These are phyloP conservation scores for Aspergillus sp. DNA, from an alignment of 2,329 filamentous ascomycete genomes.

Conservation along the genomic window DNA sequence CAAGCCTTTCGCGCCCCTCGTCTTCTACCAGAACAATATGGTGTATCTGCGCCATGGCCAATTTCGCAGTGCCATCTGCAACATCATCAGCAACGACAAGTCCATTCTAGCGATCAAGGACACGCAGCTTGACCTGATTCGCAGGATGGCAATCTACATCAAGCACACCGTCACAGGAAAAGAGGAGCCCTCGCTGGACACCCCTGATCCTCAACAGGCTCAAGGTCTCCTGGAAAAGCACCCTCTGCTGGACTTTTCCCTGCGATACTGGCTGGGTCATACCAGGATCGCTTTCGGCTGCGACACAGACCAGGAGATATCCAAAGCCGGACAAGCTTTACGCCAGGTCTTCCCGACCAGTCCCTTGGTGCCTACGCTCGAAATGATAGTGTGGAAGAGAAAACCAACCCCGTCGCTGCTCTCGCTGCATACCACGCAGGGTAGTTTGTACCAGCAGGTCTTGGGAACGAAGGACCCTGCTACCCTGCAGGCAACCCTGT, in stretches of 20 bases:
- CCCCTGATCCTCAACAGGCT: conserved; percentile 23
- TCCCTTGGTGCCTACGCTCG: conserved; percentile 46
- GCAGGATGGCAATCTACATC: conserved; percentile 34
- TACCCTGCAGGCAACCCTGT: conserved; percentile 51
- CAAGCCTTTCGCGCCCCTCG: conserved; percentile 29
- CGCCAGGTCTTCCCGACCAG: conserved; percentile 43
- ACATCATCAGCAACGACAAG: conserved; percentile 32
- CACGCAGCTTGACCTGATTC: conserved; percentile 32
- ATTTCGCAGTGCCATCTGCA: conserved; percentile 31
- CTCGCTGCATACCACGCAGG: conserved; percentile 25
- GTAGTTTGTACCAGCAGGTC: conserved; percentile 30
- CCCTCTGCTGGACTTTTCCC: conserved; percentile 47
- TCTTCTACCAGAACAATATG: conserved; percentile 35
- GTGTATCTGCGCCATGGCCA: conserved; percentile 37
- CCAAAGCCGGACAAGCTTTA: not conserved
- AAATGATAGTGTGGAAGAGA: conserved; percentile 47
- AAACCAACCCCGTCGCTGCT: conserved; percentile 28
- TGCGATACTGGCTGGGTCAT: conserved; percentile 50
- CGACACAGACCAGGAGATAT: conserved; percentile 23
- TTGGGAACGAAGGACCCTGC: conserved; percentile 33
- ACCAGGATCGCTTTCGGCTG: conserved; percentile 44
- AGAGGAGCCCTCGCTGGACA: conserved; percentile 31
- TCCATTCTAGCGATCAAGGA: conserved; percentile 29
- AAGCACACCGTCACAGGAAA: conserved; percentile 29
- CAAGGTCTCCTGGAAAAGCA: conserved; percentile 31